Conservation (phyloP, 345 rosid species). For the Rhodamnia rubescens region DNA sequence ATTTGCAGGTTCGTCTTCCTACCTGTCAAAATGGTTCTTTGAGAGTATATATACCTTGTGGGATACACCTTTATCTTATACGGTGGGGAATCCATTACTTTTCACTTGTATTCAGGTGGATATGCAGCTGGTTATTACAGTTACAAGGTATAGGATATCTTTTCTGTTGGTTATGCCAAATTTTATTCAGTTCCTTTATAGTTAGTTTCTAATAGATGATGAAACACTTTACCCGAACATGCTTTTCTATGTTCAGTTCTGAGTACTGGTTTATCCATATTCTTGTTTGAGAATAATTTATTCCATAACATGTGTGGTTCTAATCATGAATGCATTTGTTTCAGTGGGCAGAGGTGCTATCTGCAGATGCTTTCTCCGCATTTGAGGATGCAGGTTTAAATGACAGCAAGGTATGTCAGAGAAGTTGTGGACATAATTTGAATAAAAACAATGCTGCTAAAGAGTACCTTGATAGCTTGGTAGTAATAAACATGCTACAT, state of each 20-base stretch:
- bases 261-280: neutral
- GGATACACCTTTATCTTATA: neutral
- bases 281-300: neutral
- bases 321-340: neutral
- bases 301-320: neutral
- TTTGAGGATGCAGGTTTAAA: constrained; percentile 89
- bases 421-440: neutral
- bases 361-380: constrained; percentile 98
- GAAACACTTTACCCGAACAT: neutral
- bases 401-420: constrained; percentile 44
- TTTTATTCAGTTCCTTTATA: neutral
- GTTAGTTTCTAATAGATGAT: neutral
- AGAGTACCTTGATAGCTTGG: neutral
- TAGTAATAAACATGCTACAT: neutral
- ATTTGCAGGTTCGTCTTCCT: constrained; percentile 49
- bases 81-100: neutral
- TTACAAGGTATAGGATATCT: constrained; percentile 54
- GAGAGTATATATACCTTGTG: neutral
- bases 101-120: constrained; percentile 43
- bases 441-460: neutral
- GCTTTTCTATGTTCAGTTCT: neutral
- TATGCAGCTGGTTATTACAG: constrained; percentile 97
- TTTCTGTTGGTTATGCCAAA: neutral
- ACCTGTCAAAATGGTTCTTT: neutral
- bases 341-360: constrained; percentile 97